Evolutionary conservation across 2,329 filamentous ascomycete species (phyloP).

Genomic region (Madurella fahalii): DNA sequence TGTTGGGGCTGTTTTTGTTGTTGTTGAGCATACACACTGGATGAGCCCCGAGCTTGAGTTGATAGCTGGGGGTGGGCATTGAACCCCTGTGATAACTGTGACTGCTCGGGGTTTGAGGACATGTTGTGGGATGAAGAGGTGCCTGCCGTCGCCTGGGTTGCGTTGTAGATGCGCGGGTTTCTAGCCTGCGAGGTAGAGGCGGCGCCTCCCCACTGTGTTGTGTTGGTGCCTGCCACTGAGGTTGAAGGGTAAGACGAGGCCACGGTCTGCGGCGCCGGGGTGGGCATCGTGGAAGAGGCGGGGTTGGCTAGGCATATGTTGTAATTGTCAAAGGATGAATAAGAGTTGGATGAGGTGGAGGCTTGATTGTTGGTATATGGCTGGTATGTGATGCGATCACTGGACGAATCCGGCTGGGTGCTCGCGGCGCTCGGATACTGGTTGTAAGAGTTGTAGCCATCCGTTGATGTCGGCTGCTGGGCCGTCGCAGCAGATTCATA

Average conservation of each 20-base stretch:
- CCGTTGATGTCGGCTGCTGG: constrained; percentile 14
- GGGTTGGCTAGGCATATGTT: constrained; percentile 17
- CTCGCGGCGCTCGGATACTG: constrained; percentile 19
- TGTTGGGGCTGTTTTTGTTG: constrained; percentile 25
- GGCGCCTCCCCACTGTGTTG: constrained; percentile 24
- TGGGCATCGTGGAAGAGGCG: constrained; percentile 14
- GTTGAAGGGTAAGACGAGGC: constrained; percentile 30
- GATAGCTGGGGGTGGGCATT: constrained; percentile 28
- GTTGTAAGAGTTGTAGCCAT: constrained; percentile 23
- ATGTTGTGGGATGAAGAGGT: constrained; percentile 21
- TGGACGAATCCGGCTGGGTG: constrained; percentile 18
- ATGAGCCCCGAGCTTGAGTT: constrained; percentile 23
- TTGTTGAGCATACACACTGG: constrained; percentile 29
- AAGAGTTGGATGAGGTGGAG: constrained; percentile 17
- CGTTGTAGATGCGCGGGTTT: constrained; percentile 29
- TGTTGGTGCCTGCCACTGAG: constrained; percentile 19
- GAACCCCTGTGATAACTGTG: constrained; percentile 23
- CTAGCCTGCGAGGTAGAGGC: constrained; percentile 26
- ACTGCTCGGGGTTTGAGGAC: constrained; percentile 22
- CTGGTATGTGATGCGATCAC: constrained; percentile 29
- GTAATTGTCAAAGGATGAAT: constrained; percentile 27
- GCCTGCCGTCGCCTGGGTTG: constrained; percentile 24
- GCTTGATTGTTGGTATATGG: constrained; percentile 31
- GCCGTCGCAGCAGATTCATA: constrained; percentile 16
- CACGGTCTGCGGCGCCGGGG: constrained; percentile 25